Evolutionary conservation across 1,139 yeast genomes (phyloP), one percentile per base, ranked within the genome.

Genomic region (Blastobotrys arbuscula): DNA sequence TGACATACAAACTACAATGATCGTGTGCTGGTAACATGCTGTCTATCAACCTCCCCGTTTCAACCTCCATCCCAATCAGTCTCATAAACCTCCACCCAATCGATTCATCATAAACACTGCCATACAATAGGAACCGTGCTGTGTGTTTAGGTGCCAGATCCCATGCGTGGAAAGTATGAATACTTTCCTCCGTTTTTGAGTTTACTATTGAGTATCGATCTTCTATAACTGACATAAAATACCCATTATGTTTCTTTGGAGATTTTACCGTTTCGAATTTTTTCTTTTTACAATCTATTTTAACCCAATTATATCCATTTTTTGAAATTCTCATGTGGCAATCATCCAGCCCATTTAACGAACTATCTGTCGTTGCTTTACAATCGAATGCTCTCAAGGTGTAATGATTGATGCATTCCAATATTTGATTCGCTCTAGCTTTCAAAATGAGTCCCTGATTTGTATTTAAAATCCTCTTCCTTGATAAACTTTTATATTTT

Each of bases 11-110:
- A 7, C 8, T 18, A 19, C 38, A 34, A 34, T 34, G 38, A 19
- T 34, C 38, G 20, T 34, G 38, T 4, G 38, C 38, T 19, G 38
- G 38, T 16, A 34, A 19, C 38, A 34, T 34, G 20, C 38, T 18
- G 20, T 34, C 38, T 18, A 34, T 19, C 13, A 34, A 8, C 20
- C 10, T 34, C 7, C 21, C 38, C 4, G 18, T 34, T 16, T 16
- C 38, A 3, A 34, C 38, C 4, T 34, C 38, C 21, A 34, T 16
- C 18, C 38, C 38, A 19, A 34, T 19, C 9, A 34, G 20, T 19
- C 38, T 16, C 38, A 34, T 34, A 19, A 18, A 34, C 20, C 38
- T 34, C 38, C 38, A 34, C 12, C 38, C 38, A 4, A 34, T 34
- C 10, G 20, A 34, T 19, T 34, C 38, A 34, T 34, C 38, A 19